phyloP scores from a whole-genome alignment of 371 early-diverging fungal species.

The Dentiscutata heterogama region DNA sequence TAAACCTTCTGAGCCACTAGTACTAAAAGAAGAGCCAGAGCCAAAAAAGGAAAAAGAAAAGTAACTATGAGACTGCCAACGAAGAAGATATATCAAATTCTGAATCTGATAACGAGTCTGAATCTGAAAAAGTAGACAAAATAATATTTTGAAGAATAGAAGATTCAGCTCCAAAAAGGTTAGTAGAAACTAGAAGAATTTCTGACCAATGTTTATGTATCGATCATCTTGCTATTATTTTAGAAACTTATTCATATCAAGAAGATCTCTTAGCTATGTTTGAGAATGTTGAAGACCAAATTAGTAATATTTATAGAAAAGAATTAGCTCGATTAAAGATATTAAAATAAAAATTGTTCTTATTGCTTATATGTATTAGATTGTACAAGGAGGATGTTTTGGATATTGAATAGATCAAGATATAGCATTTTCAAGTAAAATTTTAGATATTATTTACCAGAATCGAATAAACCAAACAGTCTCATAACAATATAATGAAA shows the following conservation, averaged over 20 bases:
- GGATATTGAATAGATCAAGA: not conserved
- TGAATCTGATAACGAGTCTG: not conserved
- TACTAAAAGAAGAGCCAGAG: conserved; percentile 9
- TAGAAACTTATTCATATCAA: not conserved
- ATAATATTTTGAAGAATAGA: conserved; percentile 3
- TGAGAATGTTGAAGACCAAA: not conserved
- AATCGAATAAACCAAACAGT: conserved; percentile 5
- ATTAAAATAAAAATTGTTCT: no score
- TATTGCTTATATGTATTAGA: no score
- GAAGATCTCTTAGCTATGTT: not conserved
- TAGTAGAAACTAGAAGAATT: not conserved
- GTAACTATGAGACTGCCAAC: not conserved
- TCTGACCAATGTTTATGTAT: not conserved
- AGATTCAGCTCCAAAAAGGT: not conserved
- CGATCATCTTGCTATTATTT: conserved; percentile 4
- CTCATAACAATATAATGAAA: not conserved
- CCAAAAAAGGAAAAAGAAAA: not conserved
- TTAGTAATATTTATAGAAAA: conserved; percentile 1
- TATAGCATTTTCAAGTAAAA: conserved; percentile 9
- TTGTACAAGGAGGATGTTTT: not conserved
- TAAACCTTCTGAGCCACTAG: not conserved
- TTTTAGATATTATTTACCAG: not conserved
- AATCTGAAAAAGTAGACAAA: not conserved
- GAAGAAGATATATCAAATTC: not conserved
- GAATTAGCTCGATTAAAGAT: not conserved